Conservation (phyloP, 2,329 filamentous ascomycete genomes). For the Parastagonospora nodorum region DNA sequence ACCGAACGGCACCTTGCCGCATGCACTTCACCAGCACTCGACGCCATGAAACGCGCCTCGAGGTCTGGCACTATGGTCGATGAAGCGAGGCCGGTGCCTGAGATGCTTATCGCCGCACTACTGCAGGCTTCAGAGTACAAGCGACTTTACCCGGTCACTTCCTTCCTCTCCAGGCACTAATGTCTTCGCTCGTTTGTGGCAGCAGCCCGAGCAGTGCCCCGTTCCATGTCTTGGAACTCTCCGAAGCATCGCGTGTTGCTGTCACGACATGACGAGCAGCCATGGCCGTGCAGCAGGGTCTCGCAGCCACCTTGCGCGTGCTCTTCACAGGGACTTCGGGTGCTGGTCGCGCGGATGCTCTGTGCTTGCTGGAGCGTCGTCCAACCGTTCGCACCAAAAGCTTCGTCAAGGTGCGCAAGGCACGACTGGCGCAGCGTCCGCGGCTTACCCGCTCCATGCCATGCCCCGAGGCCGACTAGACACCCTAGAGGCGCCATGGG, state of each 20-base stretch:
- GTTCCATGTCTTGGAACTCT: background rate
- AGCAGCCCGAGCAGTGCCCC: too few relatives aligned
- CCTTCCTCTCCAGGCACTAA: conserved; percentile 13
- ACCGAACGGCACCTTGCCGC: background rate
- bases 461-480: conserved; percentile 13
- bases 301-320: conserved; percentile 3
- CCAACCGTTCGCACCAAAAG: conserved; percentile 7
- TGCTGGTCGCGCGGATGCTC: background rate
- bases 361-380: background rate
- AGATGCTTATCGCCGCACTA: conserved; percentile 11
- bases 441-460: conserved; percentile 4
- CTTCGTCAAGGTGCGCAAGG: too few relatives aligned
- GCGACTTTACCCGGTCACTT: conserved; percentile 18
- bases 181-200: background rate
- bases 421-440: background rate
- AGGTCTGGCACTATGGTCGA: background rate
- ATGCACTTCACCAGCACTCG: background rate
- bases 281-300: conserved; percentile 1
- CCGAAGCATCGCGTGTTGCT: conserved; percentile 6
- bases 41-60: conserved; percentile 2
- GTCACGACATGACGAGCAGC: conserved; percentile 9
- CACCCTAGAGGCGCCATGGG: conserved; percentile 1
- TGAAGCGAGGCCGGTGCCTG: conserved; percentile 1
- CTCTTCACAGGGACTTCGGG: background rate
- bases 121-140: conserved; percentile 9